Evolutionary conservation across 495 filamentous ascomycete genomes (phyloP).

Genomic region (Neurospora sp.): DNA sequence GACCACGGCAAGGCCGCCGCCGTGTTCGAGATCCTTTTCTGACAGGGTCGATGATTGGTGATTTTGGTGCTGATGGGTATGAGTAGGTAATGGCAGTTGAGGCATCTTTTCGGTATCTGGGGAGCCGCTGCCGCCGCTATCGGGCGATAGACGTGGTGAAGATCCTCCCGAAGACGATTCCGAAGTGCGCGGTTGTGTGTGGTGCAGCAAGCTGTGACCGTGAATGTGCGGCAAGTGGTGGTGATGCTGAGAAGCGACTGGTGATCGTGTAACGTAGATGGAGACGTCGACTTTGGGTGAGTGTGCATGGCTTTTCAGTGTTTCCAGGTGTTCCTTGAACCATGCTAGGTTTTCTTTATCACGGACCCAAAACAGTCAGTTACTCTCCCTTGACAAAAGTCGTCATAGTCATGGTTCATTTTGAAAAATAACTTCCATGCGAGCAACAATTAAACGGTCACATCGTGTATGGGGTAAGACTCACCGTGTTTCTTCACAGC

Average conservation of each 20-base stretch:
- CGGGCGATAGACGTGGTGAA: constrained; percentile 12
- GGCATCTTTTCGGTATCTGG: constrained; percentile 15
- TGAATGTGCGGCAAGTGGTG: neutral
- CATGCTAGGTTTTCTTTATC: constrained; percentile 31
- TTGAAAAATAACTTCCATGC: neutral
- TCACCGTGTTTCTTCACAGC: constrained; percentile 38
- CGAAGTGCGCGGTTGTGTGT: neutral
- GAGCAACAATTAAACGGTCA: neutral
- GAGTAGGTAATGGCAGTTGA: constrained; percentile 1
- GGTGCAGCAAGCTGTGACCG: neutral
- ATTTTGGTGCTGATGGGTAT: neutral
- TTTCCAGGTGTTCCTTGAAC: constrained; percentile 40
- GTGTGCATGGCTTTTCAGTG: constrained; percentile 29
- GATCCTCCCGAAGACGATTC: constrained; percentile 11
- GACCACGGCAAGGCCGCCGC: neutral
- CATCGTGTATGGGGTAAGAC: constrained; percentile 1
- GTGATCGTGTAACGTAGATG: constrained; percentile 35
- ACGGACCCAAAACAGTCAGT: neutral
- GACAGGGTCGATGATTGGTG: neutral
- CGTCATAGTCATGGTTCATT: neutral
- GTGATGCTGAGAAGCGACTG: constrained; percentile 3
- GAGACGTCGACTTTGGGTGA: constrained; percentile 34
- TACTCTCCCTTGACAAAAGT: neutral
- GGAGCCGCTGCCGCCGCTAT: neutral
- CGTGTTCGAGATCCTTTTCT: constrained; percentile 11